Percentiles rank a stretch among this genome's conserved stretches.
Evolutionary conservation across 2,329 filamentous ascomycete genomes (phyloP).

Genomic region (Neonectria coccinea): DNA sequence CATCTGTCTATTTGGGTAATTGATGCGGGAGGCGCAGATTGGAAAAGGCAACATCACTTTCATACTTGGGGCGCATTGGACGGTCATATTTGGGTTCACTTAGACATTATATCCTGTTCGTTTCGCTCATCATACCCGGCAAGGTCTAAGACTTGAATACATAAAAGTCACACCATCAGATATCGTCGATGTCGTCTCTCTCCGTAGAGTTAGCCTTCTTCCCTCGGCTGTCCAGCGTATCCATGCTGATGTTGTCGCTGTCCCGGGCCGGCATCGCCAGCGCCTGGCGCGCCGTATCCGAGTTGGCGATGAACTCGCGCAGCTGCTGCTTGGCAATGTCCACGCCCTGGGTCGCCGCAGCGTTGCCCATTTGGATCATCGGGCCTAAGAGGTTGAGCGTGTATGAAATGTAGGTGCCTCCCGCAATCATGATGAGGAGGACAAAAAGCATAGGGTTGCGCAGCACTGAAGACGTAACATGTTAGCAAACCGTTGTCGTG

Average conservation of each 20-base stretch:
- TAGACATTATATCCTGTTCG: slow-evolving; percentile 48
- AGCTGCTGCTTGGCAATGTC: slow-evolving; percentile 94
- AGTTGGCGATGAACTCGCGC: slow-evolving; percentile 87
- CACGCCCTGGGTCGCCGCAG: slow-evolving; percentile 85
- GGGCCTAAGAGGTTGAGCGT: slow-evolving; percentile 95
- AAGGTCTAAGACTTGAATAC: slow-evolving; percentile 27
- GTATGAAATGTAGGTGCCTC: slow-evolving; percentile 89
- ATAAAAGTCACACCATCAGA: slow-evolving; percentile 52
- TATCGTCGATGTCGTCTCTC: slow-evolving; percentile 70
- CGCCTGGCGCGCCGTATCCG: slow-evolving; percentile 86
- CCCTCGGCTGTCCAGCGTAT: slow-evolving; percentile 70
- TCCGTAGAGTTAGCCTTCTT: slow-evolving; percentile 57
- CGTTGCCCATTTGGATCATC: slow-evolving; percentile 94
- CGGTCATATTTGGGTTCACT: slow-evolving; percentile 30
- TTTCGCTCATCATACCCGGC: slow-evolving; percentile 39
- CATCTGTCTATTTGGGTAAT: background rate
- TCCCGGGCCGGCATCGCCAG: slow-evolving; percentile 76
- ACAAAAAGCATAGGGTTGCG: slow-evolving; percentile 95
- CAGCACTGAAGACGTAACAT: slow-evolving; percentile 70
- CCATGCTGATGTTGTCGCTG: slow-evolving; percentile 66
- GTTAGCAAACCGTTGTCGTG: slow-evolving; percentile 25
- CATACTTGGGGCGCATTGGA: slow-evolving; percentile 19
- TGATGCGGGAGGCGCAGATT: background rate
- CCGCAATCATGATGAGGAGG: slow-evolving; percentile 80
- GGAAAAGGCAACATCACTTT: background rate